Evolutionary conservation across 1,139 yeast genomes (phyloP).

Genomic region (Blastobotrys buckinghamii): DNA sequence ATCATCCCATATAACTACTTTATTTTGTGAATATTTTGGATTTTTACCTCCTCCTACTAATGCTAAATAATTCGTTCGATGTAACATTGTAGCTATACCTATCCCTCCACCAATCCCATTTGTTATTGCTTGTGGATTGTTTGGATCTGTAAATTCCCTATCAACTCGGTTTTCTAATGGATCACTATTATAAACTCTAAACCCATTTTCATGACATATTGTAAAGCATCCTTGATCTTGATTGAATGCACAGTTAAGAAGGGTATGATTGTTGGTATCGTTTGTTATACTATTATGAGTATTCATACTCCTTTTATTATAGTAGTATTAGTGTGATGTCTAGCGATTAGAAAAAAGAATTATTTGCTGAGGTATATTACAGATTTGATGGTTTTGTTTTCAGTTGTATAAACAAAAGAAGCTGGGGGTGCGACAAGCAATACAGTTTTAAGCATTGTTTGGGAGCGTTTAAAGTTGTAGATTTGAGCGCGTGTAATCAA

Average conservation of each 20-base stretch:
- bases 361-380: too few species aligned
- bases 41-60: slow-evolving; percentile 81
- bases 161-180: slow-evolving; percentile 78
- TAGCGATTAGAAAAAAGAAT: too few species aligned
- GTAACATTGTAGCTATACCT: slow-evolving; percentile 74
- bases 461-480: too few species aligned
- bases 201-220: slow-evolving; percentile 73
- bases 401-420: too few species aligned
- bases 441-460: too few species aligned
- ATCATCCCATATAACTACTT: slow-evolving; percentile 84
- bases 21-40: slow-evolving; percentile 73
- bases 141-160: slow-evolving; percentile 39
- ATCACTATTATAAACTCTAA: slow-evolving; percentile 79
- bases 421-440: too few species aligned
- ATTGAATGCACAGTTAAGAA: slow-evolving; percentile 65
- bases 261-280: slow-evolving; percentile 33
- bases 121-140: not conserved
- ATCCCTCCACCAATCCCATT: slow-evolving; percentile 45
- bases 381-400: too few species aligned
- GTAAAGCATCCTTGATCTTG: slow-evolving; percentile 92
- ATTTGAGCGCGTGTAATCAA: too few species aligned
- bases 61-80: slow-evolving; percentile 84
- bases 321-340: too few species aligned
- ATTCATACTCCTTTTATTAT: too few species aligned
- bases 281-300: slow-evolving; percentile 20